Conservation (phyloP, 805 yeast species). For the Kuraishia ogatae region DNA sequence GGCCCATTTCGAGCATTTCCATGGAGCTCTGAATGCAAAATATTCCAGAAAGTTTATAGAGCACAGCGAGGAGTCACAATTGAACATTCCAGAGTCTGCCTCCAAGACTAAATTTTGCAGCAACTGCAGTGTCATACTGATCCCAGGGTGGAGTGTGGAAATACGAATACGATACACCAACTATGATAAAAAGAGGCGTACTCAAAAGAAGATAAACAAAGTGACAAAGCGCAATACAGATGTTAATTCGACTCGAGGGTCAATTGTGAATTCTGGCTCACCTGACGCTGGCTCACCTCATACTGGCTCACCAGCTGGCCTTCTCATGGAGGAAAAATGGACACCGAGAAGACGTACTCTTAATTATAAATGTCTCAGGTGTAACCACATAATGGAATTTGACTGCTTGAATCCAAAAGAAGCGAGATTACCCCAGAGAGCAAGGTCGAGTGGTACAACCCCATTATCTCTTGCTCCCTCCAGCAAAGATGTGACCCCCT, state of each 20-base stretch:
- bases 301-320: background rate
- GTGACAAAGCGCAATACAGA: background rate
- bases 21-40: background rate
- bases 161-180: background rate
- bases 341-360: background rate
- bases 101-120: background rate
- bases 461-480: background rate
- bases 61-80: background rate
- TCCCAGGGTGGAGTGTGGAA: background rate
- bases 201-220: background rate
- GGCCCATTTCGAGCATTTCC: background rate
- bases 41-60: background rate
- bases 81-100: background rate
- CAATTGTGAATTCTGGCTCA: no score
- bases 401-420: background rate
- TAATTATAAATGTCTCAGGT: background rate
- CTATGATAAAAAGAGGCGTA: background rate
- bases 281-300: no score
- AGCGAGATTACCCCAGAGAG: background rate
- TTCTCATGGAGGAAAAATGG: background rate
- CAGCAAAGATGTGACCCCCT: background rate
- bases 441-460: no score
- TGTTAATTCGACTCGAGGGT: background rate
- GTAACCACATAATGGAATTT: background rate
- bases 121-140: background rate